Percentiles rank a stretch among this genome's conserved stretches.
These are phyloP conservation scores for Fusarium musae DNA, from an alignment of 2,329 filamentous ascomycete species.

Conservation along the genomic window DNA sequence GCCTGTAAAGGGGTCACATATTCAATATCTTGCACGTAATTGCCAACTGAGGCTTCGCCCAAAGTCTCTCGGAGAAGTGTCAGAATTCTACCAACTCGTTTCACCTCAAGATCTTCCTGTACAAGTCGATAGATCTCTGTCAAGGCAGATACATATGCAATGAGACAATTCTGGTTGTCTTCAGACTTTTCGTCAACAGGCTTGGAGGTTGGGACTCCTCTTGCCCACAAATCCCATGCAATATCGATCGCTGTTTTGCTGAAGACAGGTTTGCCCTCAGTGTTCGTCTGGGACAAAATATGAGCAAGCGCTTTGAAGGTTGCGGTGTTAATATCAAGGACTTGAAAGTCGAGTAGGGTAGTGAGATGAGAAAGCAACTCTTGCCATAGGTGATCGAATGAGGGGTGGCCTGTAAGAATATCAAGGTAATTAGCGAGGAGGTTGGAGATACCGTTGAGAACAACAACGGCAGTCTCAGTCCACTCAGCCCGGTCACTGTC, in stretches of 20 bases:
- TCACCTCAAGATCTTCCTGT: conserved; percentile 68
- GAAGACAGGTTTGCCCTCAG: conserved; percentile 56
- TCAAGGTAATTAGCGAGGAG: conserved; percentile 82
- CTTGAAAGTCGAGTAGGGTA: conserved; percentile 68
- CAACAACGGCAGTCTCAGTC: conserved; percentile 79
- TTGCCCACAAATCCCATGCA: conserved; percentile 77
- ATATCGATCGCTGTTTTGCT: conserved; percentile 65
- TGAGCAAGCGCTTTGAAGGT: conserved; percentile 74
- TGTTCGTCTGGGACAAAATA: conserved; percentile 65
- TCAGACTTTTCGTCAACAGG: conserved; percentile 51
- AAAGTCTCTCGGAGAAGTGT: conserved; percentile 77
- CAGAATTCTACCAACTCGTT: conserved; percentile 75
- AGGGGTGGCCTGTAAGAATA: conserved; percentile 71
- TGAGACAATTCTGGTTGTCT: conserved; percentile 83
- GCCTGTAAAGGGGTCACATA: conserved; percentile 78
- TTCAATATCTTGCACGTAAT: conserved; percentile 78
- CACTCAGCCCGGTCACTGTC: conserved; percentile 66
- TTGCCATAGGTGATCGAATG: conserved; percentile 80
- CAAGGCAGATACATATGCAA: conserved; percentile 83
- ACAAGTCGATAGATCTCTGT: conserved; percentile 83
- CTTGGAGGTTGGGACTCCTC: conserved; percentile 66
- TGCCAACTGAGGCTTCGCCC: conserved; percentile 72
- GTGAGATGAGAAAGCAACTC: conserved; percentile 77
- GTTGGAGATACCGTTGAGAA: conserved; percentile 77
- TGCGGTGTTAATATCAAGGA: conserved; percentile 78